phyloP scores from a whole-genome alignment of 345 rosid species.

The Salix udensis region DNA sequence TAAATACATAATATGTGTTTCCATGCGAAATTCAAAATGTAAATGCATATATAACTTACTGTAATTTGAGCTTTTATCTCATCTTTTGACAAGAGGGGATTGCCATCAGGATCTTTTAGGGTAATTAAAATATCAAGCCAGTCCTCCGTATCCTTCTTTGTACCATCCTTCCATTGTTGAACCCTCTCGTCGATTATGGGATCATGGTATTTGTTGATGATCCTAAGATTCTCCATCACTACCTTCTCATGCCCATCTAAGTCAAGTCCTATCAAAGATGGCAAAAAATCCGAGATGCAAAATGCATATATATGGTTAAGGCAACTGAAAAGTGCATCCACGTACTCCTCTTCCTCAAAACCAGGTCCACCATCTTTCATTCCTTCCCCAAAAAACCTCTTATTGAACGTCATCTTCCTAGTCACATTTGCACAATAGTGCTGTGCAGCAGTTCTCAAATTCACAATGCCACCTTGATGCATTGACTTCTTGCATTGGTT shows the following conservation, averaged over 20 bases:
- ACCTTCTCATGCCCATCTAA: slow-evolving; percentile 40
- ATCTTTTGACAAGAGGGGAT: slow-evolving; percentile 22
- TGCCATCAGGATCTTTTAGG: slow-evolving; percentile 29
- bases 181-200: slow-evolving; percentile 36
- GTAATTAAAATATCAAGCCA: slow-evolving; percentile 42
- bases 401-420: slow-evolving; percentile 21
- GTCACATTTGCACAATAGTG: slow-evolving; percentile 27
- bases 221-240: background rate
- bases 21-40: too few species aligned
- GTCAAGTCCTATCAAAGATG: slow-evolving; percentile 35
- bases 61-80: slow-evolving; percentile 51
- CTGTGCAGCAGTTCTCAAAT: slow-evolving; percentile 7
- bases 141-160: slow-evolving; percentile 28
- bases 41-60: slow-evolving; percentile 7
- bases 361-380: slow-evolving; percentile 25
- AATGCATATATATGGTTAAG: slow-evolving; percentile 36
- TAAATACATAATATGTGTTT: too few species aligned
- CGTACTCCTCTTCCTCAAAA: slow-evolving; percentile 26
- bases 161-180: slow-evolving; percentile 29
- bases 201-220: slow-evolving; percentile 30
- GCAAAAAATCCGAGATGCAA: slow-evolving; percentile 48
- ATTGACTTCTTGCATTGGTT: slow-evolving; percentile 12
- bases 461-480: background rate
- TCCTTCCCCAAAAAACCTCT: slow-evolving; percentile 24
- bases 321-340: slow-evolving; percentile 40